Percentiles rank a stretch among this genome's conserved stretches.
These are phyloP conservation scores for Hibiscus tridactylites DNA, from an alignment of 345 rosid species.

Conservation along the genomic window DNA sequence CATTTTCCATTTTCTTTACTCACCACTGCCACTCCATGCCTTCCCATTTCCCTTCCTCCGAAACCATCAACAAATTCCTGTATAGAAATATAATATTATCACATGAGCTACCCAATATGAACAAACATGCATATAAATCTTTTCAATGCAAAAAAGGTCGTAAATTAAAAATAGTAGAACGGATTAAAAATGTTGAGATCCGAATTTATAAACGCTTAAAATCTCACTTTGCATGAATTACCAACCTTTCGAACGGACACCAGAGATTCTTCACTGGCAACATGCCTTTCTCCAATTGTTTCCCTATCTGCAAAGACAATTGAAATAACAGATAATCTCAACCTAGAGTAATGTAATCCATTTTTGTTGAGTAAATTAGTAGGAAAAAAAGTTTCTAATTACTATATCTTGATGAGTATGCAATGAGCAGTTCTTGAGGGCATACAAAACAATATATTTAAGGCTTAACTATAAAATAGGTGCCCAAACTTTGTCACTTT, in stretches of 20 bases:
- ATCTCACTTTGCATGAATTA: no score
- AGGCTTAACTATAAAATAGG: no score
- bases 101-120: not conserved
- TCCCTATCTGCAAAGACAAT: not conserved
- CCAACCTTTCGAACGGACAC: not conserved
- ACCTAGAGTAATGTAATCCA: not conserved
- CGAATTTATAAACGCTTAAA: not conserved
- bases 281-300: not conserved
- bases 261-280: not conserved
- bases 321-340: not conserved
- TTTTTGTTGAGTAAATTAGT: no score
- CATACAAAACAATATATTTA: slow-evolving; percentile 12
- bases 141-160: not conserved
- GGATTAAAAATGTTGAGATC: not conserved
- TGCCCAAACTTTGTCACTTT: no score
- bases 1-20: not conserved
- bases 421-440: slow-evolving; percentile 9
- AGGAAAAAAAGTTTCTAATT: no score
- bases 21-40: not conserved
- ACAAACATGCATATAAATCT: not conserved
- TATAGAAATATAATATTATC: not conserved
- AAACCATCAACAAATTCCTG: slow-evolving; percentile 27
- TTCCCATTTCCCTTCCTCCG: slow-evolving; percentile 36
- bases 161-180: no score
- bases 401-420: slow-evolving; percentile 29